Base-by-base conservation (phyloP, 139 green algal species). In the Raphidocelis subcapitata region DNA sequence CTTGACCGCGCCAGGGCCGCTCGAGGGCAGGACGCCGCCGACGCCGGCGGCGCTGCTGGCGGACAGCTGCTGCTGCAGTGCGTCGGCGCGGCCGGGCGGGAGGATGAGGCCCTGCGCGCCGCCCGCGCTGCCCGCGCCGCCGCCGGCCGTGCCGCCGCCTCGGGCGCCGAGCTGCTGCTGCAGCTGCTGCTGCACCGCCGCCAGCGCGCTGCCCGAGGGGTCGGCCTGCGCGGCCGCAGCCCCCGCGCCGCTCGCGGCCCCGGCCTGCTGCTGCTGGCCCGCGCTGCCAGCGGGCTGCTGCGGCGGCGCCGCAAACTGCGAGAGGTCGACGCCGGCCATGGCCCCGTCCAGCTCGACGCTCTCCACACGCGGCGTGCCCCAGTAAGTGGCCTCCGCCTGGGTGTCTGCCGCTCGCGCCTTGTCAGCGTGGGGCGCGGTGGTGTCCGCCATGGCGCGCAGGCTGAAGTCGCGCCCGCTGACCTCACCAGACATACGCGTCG, bases 331-430 rank as follows among this genome's bases (percentile, higher is more conserved):
- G 8, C 71, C 73, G 15, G 60, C 44, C 24, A 82, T n/a, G 54
- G 56, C 57, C 3, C 65, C 62, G 33, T 84, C 69, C 41, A 85
- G n/a, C 47, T 84, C 68, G 12, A 79, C 72, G 10, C 67, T 77
- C 47, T 81, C 69, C 21, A 88, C 79, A 28, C 80, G 80, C 0
- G 83, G 83, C n/a, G 71, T 55, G 14, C 76, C 74, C n/a, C 35
- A 81, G 51, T 69, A 71, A 2, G 68, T 79, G 29, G 83, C 83
- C 74, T 88, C 83, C 12, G 63, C 69, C 82, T 87, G 62, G 18
- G 83, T 88, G 61, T 81, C 65, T 8, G 80, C 75, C 0, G 32
- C 32, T 16, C 74, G 51, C 24, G 75, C 26, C 73, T 66, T 52
- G 12, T 78, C 57, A 14, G 77, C 14, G 26, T 44, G 67, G 20